phyloP scores from a whole-genome alignment of 164 flowering plant genomes.

The Liriodendron chinense region DNA sequence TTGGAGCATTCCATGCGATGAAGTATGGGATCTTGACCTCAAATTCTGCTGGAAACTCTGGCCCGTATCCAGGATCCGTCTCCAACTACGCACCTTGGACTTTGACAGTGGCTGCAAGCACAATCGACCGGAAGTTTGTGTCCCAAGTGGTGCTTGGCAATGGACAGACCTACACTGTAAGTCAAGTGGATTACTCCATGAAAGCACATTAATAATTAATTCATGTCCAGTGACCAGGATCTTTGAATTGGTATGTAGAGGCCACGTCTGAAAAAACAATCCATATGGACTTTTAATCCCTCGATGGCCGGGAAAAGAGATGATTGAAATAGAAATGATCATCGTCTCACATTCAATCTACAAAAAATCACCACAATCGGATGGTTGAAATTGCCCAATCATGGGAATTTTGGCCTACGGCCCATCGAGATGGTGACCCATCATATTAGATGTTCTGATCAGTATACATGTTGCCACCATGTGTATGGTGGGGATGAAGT shows the following conservation, averaged over 20 bases:
- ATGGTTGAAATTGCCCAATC: no score
- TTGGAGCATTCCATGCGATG: slow-evolving; percentile 27
- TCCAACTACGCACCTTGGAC: slow-evolving; percentile 20
- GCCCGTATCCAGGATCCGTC: slow-evolving; percentile 3
- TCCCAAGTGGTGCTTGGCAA: slow-evolving; percentile 23
- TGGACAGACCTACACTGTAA: slow-evolving; percentile 14
- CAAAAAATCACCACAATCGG: no score
- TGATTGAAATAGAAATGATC: no score
- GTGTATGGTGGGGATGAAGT: not conserved
- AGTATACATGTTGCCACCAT: no score
- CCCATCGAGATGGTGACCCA: no score
- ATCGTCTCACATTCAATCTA: no score
- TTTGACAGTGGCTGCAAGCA: slow-evolving; percentile 25
- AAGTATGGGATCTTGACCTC: slow-evolving; percentile 19
- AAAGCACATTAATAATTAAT: not conserved
- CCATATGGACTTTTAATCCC: no score
- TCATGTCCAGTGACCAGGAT: no score
- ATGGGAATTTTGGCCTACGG: no score
- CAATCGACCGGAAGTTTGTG: slow-evolving; percentile 22
- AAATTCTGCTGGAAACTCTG: slow-evolving; percentile 18
- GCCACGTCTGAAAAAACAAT: no score
- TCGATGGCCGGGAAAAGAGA: not conserved
- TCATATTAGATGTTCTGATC: no score
- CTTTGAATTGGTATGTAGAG: no score
- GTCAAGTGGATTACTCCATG: slow-evolving; percentile 16